Conservation (phyloP, 1,139 yeast genomes). For the Yamadazyma jaroonii region DNA sequence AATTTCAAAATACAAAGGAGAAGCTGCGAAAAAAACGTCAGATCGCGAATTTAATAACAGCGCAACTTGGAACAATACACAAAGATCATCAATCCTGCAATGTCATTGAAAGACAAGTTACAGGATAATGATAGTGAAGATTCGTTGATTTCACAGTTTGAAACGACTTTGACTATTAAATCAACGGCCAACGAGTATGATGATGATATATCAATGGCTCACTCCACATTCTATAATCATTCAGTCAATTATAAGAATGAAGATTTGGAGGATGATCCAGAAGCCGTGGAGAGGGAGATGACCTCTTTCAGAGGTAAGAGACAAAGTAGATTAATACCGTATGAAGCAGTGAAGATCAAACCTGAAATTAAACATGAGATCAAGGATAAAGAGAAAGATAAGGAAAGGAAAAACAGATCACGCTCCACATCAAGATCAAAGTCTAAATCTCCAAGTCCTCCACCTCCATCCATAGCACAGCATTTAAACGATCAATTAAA, state of each 20-base stretch:
- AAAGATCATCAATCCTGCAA: neutral
- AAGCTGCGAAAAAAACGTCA: conserved; percentile 2
- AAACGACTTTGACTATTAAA: conserved; percentile 43
- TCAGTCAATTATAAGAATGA: conserved; percentile 21
- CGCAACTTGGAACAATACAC: conserved; percentile 2
- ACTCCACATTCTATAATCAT: conserved; percentile 34
- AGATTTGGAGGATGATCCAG: conserved; percentile 15
- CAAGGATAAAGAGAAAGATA: conserved; percentile 4
- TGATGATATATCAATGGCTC: conserved; percentile 44
- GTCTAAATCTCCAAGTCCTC: conserved; percentile 10
- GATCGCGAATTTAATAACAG: conserved; percentile 1
- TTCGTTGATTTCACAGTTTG: conserved; percentile 47
- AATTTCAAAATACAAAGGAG: neutral
- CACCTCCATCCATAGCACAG: conserved; percentile 1
- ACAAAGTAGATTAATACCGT: conserved; percentile 29
- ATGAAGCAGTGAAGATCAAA: conserved; percentile 20
- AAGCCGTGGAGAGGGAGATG: conserved; percentile 13
- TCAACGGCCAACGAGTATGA: conserved; percentile 40
- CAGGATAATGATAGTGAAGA: conserved; percentile 40
- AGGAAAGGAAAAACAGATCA: conserved; percentile 9
- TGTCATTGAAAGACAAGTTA: conserved; percentile 11
- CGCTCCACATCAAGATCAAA: conserved; percentile 4
- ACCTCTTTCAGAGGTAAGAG: conserved; percentile 36
- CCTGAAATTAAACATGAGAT: conserved; percentile 8
- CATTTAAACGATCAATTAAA: conserved; percentile 9